Conservation (phyloP, 176 grass and related monocot genomes). For the Avena insularis region DNA sequence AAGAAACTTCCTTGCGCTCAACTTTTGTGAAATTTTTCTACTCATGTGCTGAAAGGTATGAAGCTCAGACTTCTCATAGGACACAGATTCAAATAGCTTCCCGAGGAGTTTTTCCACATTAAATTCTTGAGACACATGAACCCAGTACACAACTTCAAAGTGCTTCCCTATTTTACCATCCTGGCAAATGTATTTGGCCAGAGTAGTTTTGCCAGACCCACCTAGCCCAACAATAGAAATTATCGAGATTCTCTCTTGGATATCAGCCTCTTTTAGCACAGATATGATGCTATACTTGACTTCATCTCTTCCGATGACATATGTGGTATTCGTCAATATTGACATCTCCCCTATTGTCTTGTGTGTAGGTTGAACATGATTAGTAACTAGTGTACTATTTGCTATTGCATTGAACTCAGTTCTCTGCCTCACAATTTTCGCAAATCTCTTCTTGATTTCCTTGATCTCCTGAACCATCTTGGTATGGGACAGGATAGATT, state of each 20-base stretch:
- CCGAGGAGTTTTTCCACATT: background rate
- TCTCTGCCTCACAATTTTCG: background rate
- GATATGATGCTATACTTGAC: constrained; percentile 2
- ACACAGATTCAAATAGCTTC: constrained; percentile 4
- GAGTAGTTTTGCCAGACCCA: constrained; percentile 39
- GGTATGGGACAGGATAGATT: background rate
- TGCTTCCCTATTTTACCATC: background rate
- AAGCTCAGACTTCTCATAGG: too few relatives aligned
- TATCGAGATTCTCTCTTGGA: background rate
- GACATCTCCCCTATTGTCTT: background rate
- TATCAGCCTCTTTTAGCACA: background rate
- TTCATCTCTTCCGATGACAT: constrained; percentile 5
- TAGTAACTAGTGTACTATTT: background rate
- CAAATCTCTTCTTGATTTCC: background rate
- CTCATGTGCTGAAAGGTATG: background rate
- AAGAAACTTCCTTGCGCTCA: background rate
- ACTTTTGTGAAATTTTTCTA: background rate
- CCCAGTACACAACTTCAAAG: constrained; percentile 5
- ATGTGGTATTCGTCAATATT: background rate
- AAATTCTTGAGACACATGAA: constrained; percentile 42
- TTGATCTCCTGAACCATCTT: background rate
- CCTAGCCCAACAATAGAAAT: constrained; percentile 38
- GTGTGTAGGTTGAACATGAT: background rate
- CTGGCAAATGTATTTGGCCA: constrained; percentile 22
- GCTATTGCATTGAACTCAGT: background rate